These are phyloP conservation scores for Arabidopsis hybrid DNA, from an alignment of 441 rosid genomes.

Conservation along the genomic window DNA sequence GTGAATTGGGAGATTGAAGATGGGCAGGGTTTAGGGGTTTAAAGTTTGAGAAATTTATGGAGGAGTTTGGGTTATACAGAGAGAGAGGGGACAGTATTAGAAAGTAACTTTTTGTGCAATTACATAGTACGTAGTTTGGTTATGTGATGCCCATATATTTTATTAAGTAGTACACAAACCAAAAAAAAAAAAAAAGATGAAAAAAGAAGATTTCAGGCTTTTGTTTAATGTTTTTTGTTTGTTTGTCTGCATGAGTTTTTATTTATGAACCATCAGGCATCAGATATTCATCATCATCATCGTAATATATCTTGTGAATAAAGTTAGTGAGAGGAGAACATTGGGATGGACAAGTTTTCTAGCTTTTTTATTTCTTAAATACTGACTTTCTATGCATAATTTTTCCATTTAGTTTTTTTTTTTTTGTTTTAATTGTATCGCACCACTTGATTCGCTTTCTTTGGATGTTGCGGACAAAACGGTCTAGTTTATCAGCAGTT, in stretches of 20 bases:
- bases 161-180: slow-evolving; percentile 37
- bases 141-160: slow-evolving; percentile 35
- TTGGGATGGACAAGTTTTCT: slow-evolving; percentile 24
- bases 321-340: slow-evolving; percentile 16
- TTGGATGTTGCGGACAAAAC: no score
- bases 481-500: no score
- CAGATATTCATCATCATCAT: slow-evolving; percentile 37
- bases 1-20: slow-evolving; percentile 29
- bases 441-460: no score
- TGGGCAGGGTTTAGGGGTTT: slow-evolving; percentile 37
- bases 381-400: neutral
- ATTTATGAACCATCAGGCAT: slow-evolving; percentile 23
- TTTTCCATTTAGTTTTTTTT: no score
- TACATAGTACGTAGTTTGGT: slow-evolving; percentile 44
- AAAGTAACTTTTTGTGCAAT: slow-evolving; percentile 43
- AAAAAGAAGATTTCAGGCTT: slow-evolving; percentile 33
- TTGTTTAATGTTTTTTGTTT: slow-evolving; percentile 18
- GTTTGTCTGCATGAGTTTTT: slow-evolving; percentile 39
- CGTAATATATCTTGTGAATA: slow-evolving; percentile 35
- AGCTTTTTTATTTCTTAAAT: neutral
- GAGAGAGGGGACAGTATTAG: slow-evolving; percentile 42
- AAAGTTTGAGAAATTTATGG: slow-evolving; percentile 13
- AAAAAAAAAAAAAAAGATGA: slow-evolving; percentile 5
- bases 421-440: no score
- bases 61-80: slow-evolving; percentile 32